Base-by-base conservation (phyloP, 2,329 filamentous ascomycete species). In the Penicillium corylophilum region DNA sequence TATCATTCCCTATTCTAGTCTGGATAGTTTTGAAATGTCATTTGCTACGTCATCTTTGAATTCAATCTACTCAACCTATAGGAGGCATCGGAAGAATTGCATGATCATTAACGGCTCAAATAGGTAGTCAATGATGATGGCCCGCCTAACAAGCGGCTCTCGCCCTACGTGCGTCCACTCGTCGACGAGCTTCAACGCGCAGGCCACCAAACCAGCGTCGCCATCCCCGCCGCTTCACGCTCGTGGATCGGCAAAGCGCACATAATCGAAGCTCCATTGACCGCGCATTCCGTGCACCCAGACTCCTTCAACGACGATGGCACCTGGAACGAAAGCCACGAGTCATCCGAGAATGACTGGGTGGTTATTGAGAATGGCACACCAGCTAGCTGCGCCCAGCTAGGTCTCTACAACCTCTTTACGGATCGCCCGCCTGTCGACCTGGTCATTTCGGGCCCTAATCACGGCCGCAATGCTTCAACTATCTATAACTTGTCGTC, bases 161-260 rank as follows among this genome's bases (percentile, higher is more conserved):
- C 87, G 26, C 88, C 88, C 9, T 91, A 90, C 66, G 80, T 91
- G 57, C 86, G 86, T 71, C 84, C 82, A 57, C 81, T 91, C 54
- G 82, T 90, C 48, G 77, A 82, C 54, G 79, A 82, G 52, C 84
- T 92, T 52, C 81, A 89, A 69, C 71, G 77, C 53, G 83, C 86
- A 35, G 90, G 90, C 24, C 92, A 96, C 73, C 79, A 76, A 24
- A 89, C 96, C 62, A 95, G 89, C 13, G 91, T 96, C 55, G 89
- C 91, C 61, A 83, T 96, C 31, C 92, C 92, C 6, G 83, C 95
- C 68, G 85, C 85, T 5, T 93, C 96, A 70, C 86, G 92, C 47
- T 95, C 90, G 18, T 96, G 92, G 92, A 96, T 96, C 68, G 91
- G 90, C 62, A 96, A 96, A 77, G 92, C 92, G 1, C 92, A 96